Base-by-base conservation (phyloP, 2,329 filamentous ascomycete species). In the Colletotrichum incanum region DNA sequence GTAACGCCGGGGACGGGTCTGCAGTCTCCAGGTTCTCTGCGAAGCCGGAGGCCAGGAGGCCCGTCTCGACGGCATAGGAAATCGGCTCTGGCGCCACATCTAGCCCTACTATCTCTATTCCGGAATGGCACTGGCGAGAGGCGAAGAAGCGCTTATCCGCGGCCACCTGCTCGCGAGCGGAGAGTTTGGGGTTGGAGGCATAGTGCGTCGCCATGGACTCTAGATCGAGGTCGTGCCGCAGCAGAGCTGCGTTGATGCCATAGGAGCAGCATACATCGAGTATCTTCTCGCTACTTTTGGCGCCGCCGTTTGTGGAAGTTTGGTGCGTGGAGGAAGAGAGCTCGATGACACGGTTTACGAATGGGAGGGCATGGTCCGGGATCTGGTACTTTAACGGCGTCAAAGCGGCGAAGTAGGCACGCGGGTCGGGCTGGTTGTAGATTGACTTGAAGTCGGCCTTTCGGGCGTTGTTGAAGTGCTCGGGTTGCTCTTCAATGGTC, bases 391-490 rank as follows among this genome's bases (percentile, higher is more conserved):
- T 28, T 1, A 71, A 26, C 26, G 67, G 63, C 16, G 20, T 60
- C 6, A 71, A 23, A 8, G 67, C 55, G 3, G 37, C 28, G 18
- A 71, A 71, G 63, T 71, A 71, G 8, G 67, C 37, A 9, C 63
- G 55, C 12, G 67, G 67, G 16, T 71, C 56, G 4, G 63, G n/a
- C n/a, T 67, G 55, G 49, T 60, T 62, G 39, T 71, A 71, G 26
- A 67, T 67, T 5, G 55, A 71, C 5, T 43, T 61, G 54, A 71
- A 71, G 56, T 71, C 67, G 9, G 67, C 67, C 39, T 67, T 71
- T 28, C 55, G 63, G 4, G 18, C 60, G 49, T 54, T 67, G 55
- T 31, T 61, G 28, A 67, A 47, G 12, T 26, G 45, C 7, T 71
- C 63, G 4, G 56, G 55, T 0, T n/a, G 45, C 41, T 71, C 64